Evolutionary conservation across 2,329 filamentous ascomycete genomes (phyloP).

Genomic region (Penicillium sclerotiorum): DNA sequence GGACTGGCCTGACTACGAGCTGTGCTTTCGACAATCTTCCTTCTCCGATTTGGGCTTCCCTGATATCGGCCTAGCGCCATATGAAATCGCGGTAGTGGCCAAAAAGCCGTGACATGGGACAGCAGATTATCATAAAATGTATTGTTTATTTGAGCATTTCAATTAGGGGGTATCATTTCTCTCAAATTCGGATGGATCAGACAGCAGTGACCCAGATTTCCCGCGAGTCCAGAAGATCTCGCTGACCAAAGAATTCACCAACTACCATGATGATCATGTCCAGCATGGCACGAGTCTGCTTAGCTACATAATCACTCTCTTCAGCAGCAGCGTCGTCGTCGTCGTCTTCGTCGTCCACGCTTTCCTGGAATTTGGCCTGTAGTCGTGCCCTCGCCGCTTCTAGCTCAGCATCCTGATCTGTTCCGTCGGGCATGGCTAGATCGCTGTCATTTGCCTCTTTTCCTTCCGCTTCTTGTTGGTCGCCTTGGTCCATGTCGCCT

Average conservation of each 20-base stretch:
- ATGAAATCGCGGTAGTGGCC: slow-evolving; percentile 28
- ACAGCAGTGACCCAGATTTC: slow-evolving; percentile 50
- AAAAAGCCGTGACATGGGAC: slow-evolving; percentile 3
- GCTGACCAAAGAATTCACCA: slow-evolving; percentile 86
- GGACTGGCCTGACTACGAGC: slow-evolving; percentile 36
- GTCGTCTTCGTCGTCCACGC: slow-evolving; percentile 2
- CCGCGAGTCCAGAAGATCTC: slow-evolving; percentile 77
- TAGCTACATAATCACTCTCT: slow-evolving; percentile 21
- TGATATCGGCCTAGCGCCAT: slow-evolving; percentile 28
- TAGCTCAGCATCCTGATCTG: slow-evolving; percentile 35
- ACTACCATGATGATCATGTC: slow-evolving; percentile 90
- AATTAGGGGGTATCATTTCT: slow-evolving; percentile 9
- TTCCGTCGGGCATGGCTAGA: slow-evolving; percentile 21
- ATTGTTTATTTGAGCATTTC: not conserved
- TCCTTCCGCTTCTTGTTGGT: not conserved
- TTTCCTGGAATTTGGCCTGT: slow-evolving; percentile 39
- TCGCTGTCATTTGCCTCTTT: slow-evolving; percentile 8
- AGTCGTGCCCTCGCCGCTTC: slow-evolving; percentile 54
- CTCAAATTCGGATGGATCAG: not conserved
- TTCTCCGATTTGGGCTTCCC: slow-evolving; percentile 23
- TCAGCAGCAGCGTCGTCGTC: slow-evolving; percentile 17
- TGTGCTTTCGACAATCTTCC: slow-evolving; percentile 25
- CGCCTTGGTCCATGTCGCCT: not conserved
- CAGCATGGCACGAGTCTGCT: slow-evolving; percentile 64
- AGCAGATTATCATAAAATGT: not conserved